These are phyloP conservation scores for Syncephalastrum monosporum DNA, from an alignment of 371 early-diverging fungal species.

Conservation along the genomic window DNA sequence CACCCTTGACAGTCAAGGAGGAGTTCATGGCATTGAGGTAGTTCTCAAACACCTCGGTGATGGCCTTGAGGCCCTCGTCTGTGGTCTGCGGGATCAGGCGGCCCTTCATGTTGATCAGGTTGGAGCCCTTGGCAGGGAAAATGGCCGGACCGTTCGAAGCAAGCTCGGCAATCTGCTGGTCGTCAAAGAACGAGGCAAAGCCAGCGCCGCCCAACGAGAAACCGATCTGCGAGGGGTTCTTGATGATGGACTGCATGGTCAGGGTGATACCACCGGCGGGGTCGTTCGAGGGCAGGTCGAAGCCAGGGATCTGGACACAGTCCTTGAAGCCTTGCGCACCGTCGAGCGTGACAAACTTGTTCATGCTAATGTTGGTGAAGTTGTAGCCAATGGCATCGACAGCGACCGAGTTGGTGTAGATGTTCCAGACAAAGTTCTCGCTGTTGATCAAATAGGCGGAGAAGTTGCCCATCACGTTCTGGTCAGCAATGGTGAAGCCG, in stretches of 20 bases:
- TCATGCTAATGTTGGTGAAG: slow-evolving; percentile 55
- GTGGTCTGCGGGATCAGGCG: slow-evolving; percentile 49
- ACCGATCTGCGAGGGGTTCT: slow-evolving; percentile 58
- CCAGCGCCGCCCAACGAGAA: slow-evolving; percentile 41
- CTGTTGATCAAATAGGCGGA: slow-evolving; percentile 56
- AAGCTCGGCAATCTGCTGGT: slow-evolving; percentile 36
- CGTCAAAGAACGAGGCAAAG: slow-evolving; percentile 29
- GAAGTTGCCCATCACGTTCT: slow-evolving; percentile 48
- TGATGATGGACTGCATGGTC: slow-evolving; percentile 46
- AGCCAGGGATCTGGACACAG: slow-evolving; percentile 49
- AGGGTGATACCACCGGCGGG: slow-evolving; percentile 58
- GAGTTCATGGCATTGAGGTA: slow-evolving; percentile 50
- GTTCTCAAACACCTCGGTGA: slow-evolving; percentile 53
- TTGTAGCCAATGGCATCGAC: slow-evolving; percentile 59
- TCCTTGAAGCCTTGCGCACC: slow-evolving; percentile 57
- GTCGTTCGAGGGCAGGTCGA: slow-evolving; percentile 59
- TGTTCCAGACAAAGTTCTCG: slow-evolving; percentile 56
- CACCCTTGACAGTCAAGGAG: slow-evolving; percentile 49
- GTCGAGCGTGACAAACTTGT: slow-evolving; percentile 50
- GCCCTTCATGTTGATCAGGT: slow-evolving; percentile 48
- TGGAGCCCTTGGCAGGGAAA: slow-evolving; percentile 33
- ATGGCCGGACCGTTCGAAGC: slow-evolving; percentile 33
- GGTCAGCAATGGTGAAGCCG: slow-evolving; percentile 44
- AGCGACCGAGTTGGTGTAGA: slow-evolving; percentile 45
- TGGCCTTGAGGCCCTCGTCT: slow-evolving; percentile 48